phyloP scores from a whole-genome alignment of 441 rosid genomes.

The Euphorbia schlechtendalii region DNA sequence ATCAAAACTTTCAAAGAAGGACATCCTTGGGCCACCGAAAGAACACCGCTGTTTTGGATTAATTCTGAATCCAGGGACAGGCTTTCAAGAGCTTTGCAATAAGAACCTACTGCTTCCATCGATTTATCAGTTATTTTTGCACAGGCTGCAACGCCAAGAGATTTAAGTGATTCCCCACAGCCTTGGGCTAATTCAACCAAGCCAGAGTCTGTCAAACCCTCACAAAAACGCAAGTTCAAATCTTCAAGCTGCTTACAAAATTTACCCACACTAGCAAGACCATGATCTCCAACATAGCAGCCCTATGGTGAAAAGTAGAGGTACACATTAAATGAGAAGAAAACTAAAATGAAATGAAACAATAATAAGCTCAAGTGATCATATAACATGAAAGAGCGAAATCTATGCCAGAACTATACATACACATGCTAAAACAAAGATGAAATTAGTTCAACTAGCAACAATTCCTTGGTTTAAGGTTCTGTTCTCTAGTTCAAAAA shows the following conservation, averaged over 20 bases:
- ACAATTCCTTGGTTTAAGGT: too few relatives aligned
- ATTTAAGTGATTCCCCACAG: conserved; percentile 57
- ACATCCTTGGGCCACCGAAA: conserved; percentile 73
- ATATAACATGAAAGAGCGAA: neutral
- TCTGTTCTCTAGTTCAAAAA: too few relatives aligned
- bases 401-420: neutral
- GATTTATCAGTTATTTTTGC: conserved; percentile 66
- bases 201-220: conserved; percentile 73
- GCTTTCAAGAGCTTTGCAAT: conserved; percentile 56
- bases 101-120: conserved; percentile 60
- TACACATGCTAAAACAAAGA: neutral
- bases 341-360: neutral
- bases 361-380: neutral
- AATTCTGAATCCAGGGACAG: conserved; percentile 75
- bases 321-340: neutral
- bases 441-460: too few relatives aligned
- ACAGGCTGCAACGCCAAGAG: conserved; percentile 79
- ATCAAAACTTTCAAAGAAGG: conserved; percentile 55
- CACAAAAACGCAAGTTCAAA: conserved; percentile 73
- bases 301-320: conserved; percentile 37
- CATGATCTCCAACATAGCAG: conserved; percentile 83
- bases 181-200: conserved; percentile 55
- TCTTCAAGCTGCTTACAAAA: conserved; percentile 66
- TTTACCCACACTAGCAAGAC: conserved; percentile 66
- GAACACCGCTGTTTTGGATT: conserved; percentile 58